Percentiles rank a stretch among this genome's conserved stretches.
phyloP scores from a whole-genome alignment of 805 yeast species.

The Maudiozyma barnettii region DNA sequence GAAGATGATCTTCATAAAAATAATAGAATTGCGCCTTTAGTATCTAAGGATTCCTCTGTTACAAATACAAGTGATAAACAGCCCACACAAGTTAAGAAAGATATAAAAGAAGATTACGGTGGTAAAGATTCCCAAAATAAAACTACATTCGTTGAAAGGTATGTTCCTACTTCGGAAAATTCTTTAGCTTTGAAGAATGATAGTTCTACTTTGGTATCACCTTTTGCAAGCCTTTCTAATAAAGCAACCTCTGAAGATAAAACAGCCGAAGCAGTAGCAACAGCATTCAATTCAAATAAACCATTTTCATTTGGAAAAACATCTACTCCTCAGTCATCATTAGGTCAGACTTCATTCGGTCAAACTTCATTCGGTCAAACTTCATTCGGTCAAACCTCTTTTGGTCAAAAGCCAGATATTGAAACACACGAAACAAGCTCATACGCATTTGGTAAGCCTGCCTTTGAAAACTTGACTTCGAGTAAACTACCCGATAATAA shows the following conservation, averaged over 20 bases:
- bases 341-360: slow-evolving; percentile 17
- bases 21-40: background rate
- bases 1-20: slow-evolving; percentile 2
- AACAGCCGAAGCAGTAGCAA: background rate
- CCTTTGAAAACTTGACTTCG: slow-evolving; percentile 3
- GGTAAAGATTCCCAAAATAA: background rate
- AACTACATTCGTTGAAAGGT: background rate
- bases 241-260: background rate
- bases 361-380: slow-evolving; percentile 12
- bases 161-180: background rate
- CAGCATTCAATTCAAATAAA: background rate
- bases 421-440: no score
- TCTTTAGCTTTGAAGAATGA: background rate
- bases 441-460: slow-evolving; percentile 5
- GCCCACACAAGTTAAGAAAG: no score
- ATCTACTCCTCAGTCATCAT: background rate
- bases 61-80: no score
- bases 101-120: no score
- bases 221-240: background rate
- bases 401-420: background rate
- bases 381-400: background rate
- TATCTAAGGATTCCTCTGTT: background rate
- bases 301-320: background rate
- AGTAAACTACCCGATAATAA: background rate
- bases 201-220: background rate